phyloP scores from a whole-genome alignment of 2,329 filamentous ascomycete species.

The Aspergillus viridinutans region DNA sequence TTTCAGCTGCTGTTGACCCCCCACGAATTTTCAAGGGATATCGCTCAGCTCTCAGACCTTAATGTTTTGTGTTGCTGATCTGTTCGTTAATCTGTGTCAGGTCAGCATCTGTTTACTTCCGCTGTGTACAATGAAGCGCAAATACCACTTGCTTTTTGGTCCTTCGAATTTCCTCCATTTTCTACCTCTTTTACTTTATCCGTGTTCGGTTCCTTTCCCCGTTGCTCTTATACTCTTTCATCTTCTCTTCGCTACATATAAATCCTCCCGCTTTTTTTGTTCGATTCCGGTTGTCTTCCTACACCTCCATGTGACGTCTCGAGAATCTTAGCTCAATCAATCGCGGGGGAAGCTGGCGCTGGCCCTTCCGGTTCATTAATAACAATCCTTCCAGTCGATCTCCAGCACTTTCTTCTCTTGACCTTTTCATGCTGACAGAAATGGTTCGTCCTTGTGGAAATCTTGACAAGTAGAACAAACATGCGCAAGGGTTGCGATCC shows the following conservation, averaged over 20 bases:
- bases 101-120: constrained; percentile 11
- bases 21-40: not conserved
- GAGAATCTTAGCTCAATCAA: constrained; percentile 2
- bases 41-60: not conserved
- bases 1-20: constrained; percentile 1
- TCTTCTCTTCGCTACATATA: constrained; percentile 4
- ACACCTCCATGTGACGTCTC: not conserved
- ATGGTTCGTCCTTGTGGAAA: not conserved
- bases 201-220: constrained; percentile 6
- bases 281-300: not conserved
- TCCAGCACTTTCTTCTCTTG: not conserved
- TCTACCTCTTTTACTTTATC: constrained; percentile 13
- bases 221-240: constrained; percentile 11
- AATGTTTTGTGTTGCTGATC: constrained; percentile 12
- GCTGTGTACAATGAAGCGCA: constrained; percentile 40
- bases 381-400: constrained; percentile 2
- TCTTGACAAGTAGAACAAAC: not conserved
- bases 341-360: constrained; percentile 13
- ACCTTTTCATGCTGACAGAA: not conserved
- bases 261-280: not conserved
- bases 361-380: constrained; percentile 2
- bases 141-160: constrained; percentile 34
- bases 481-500: not conserved
- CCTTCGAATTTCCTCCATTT: constrained; percentile 17
- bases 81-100: constrained; percentile 11